Base-by-base conservation (phyloP, 768 basidiomycete species). In the Boletus edulis region DNA sequence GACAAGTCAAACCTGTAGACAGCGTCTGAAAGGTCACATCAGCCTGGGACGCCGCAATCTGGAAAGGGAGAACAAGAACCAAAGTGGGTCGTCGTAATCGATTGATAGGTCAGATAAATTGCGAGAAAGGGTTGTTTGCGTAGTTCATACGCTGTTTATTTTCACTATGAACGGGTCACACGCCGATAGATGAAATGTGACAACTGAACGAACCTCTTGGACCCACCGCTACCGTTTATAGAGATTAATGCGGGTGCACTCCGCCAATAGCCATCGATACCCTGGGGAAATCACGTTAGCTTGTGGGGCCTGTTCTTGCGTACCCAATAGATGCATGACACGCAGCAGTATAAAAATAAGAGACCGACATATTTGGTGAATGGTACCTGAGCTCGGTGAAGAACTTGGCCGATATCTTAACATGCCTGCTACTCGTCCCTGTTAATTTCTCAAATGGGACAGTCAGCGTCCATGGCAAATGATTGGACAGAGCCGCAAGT, bases 401-500 rank as follows among this genome's bases (percentile, higher is more conserved):
- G 41, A 49, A 51, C 24, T 46, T 40, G 3, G 41, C 57, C 22
- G 41, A 47, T 51, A 27, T 27, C 46, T 34, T 46, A 54, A 55
- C 20, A 55, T 67, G 44, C 63, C 56, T 64, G 52, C 51, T 39
- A 5, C 32, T 51, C 11, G 51, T 37, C 13, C 54, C 58, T 29
- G 38, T 37, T 2, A 6, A 43, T 38, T 47, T 46, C 40, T 42
- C 32, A 49, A 52, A 9, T 12, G 37, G 46, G 20, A 18, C 38
- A 14, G 38, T 35, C 34, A 35, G 1, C 14, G 34, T 35, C 11
- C 20, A 22, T 13, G 18, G 20, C 20, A 4, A 13, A 41, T 9
- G 38, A 41, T 34, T 11, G 34, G 12, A 14, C 34, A 48, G 35
- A n/a, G 31, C 45, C 29, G 31, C 44, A 22, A 15, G 22, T 18